Base-by-base conservation (phyloP, 352 stramenopile genomes). In the Phytophthora crassamura region DNA sequence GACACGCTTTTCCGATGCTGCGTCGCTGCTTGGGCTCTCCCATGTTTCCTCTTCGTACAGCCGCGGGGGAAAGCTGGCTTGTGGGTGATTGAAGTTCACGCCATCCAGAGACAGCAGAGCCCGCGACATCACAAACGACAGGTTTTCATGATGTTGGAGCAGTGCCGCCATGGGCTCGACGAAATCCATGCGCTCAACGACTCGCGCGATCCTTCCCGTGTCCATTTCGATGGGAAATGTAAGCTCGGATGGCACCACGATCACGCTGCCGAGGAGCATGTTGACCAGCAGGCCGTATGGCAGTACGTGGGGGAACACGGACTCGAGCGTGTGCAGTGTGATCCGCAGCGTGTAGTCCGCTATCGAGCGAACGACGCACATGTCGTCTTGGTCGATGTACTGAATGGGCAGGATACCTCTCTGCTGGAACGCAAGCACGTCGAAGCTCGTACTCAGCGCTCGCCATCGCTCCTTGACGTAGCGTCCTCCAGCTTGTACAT, bases 381-480 rank as follows among this genome's bases (percentile, higher is more conserved):
- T 14, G 1, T 48, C 34, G 6, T 55, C 52, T 15, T 35, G n/a
- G 5, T 14, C 42, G 7, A 56, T 28, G 28, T 32, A 54, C 42
- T 64, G 16, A 16, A 67, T 15, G 2, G 54, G 35, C 14, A 64
- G 46, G 7, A 52, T n/a, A 16, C 41, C 39, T 7, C 25, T 64
- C 47, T 62, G 61, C 5, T 36, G 32, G n/a, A 72, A 72, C 11
- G 40, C 50, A 2, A 75, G 63, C 10, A 72, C 49, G 33, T 68
- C 42, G 15, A 75, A 69, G 45, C 39, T 40, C 9, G 42, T 34
- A 5, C 42, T 59, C 15, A 72, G 47, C 7, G 22, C 30, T 8
- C 48, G 35, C 60, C 60, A 70, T 10, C 66, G 54, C 36, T 61
- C 20, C 5, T 46, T 16, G 25, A 62, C 45, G 18, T 64, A 42